These are phyloP conservation scores for Collybiopsis luxurians DNA, from an alignment of 768 basidiomycete genomes.

Conservation along the genomic window DNA sequence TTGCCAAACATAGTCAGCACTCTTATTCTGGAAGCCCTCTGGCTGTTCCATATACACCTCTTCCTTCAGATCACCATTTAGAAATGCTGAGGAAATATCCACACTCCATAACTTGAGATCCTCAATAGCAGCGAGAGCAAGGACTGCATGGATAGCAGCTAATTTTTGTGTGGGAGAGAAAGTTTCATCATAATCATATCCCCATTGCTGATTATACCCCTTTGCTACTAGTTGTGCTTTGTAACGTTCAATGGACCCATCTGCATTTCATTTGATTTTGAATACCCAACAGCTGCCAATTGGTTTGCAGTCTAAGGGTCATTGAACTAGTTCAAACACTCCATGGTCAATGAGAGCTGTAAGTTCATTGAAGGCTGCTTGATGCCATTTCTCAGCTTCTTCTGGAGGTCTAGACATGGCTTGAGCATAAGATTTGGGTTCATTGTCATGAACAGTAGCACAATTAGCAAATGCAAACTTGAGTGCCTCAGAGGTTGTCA, in stretches of 20 bases:
- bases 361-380: slow-evolving; percentile 27
- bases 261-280: slow-evolving; percentile 35
- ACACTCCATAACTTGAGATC: slow-evolving; percentile 26
- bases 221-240: slow-evolving; percentile 41
- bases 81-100: slow-evolving; percentile 26
- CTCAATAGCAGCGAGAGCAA: slow-evolving; percentile 15
- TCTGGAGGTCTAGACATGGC: slow-evolving; percentile 15
- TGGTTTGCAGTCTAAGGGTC: slow-evolving; percentile 27
- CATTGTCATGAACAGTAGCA: slow-evolving; percentile 10
- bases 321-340: slow-evolving; percentile 31
- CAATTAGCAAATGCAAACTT: neutral
- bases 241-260: slow-evolving; percentile 34
- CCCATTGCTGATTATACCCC: slow-evolving; percentile 34
- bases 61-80: slow-evolving; percentile 26
- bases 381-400: slow-evolving; percentile 17
- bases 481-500: neutral
- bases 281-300: slow-evolving; percentile 39
- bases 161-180: slow-evolving; percentile 27
- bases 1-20: neutral
- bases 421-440: slow-evolving; percentile 17
- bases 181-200: slow-evolving; percentile 36
- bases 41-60: slow-evolving; percentile 32
- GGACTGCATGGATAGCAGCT: slow-evolving; percentile 17
- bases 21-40: slow-evolving; percentile 14
- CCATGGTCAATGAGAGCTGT: slow-evolving; percentile 20